Percentiles rank a stretch among this genome's conserved stretches.
Evolutionary conservation across 192 early-diverging fungal species (phyloP).

Genomic region (Coemansia umbellata): DNA sequence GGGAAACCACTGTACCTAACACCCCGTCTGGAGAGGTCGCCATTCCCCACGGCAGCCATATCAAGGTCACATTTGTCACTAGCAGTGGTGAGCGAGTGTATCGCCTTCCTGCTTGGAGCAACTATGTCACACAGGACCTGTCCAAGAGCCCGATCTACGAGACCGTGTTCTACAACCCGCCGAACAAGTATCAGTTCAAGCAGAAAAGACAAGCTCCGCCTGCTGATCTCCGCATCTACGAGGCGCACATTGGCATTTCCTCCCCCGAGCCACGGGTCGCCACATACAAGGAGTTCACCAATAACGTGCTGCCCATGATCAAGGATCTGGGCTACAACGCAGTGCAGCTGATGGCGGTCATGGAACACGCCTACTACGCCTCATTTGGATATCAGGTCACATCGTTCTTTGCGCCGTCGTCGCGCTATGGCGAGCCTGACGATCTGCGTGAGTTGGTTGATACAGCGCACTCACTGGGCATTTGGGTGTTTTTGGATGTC

Average conservation of each 20-base stretch:
- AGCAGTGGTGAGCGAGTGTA: conserved; percentile 75
- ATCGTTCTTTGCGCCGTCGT: conserved; percentile 90
- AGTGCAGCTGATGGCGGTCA: conserved; percentile 87
- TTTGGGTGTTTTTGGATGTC: conserved; percentile 86
- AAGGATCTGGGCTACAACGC: conserved; percentile 77
- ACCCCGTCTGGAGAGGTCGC: conserved; percentile 55
- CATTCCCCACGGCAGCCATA: conserved; percentile 84
- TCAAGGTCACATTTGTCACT: conserved; percentile 81
- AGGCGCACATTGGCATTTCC: conserved; percentile 95
- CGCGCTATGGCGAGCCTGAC: conserved; percentile 91
- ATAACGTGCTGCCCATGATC: conserved; percentile 82
- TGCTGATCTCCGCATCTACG: conserved; percentile 75
- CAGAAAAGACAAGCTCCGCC: conserved; percentile 70
- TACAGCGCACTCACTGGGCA: conserved; percentile 83
- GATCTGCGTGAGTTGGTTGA: conserved; percentile 89
- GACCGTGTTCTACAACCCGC: conserved; percentile 92
- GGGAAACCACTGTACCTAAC: conserved; percentile 67
- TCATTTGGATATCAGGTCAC: conserved; percentile 98
- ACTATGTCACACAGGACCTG: conserved; percentile 82
- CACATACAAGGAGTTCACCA: conserved; percentile 88
- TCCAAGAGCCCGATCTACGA: conserved; percentile 80
- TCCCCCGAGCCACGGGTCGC: conserved; percentile 76
- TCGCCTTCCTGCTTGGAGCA: conserved; percentile 87
- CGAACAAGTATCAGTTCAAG: conserved; percentile 71
- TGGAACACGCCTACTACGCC: conserved; percentile 99